Base-by-base conservation (phyloP, 345 rosid species). In the Brassica rapa region DNA sequence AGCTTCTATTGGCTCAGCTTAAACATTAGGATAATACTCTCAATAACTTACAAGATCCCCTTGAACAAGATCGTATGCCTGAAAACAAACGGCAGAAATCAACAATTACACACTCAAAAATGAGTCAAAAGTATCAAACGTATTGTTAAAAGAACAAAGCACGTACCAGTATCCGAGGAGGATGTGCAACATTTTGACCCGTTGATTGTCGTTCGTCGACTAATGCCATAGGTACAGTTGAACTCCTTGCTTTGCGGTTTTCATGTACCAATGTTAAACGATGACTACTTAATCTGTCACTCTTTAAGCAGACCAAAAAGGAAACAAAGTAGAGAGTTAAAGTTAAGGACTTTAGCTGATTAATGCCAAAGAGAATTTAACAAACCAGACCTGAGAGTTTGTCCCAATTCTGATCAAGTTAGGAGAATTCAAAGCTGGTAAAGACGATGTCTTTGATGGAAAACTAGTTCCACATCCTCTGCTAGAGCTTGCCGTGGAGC, bases 61-160 rank as follows among this genome's bases (percentile, higher is more conserved):
- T 86, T 92, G 98, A 82, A 94, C 89, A 80, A 94, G 93, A 75
- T 92, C 97, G 68, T 89, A 89, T 4, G 91, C 97, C 97, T 92
- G 89, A 84, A 87, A 84, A 55, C 24, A 80, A 68, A 61, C 29
- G 15, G 2, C 63, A 65, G 29, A 71, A 30, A 68, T 16, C 53
- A 77, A 76, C 15, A 43, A 43, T 2, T 51, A 63, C 64, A 35
- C 73, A 46, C 10, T 5, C 16, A 8, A 63, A 77, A 70, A 70
- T 15, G 53, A 2, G 9, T 57, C 14, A 2, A 68, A 24, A 19
- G 79, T 24, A 11, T 67, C 29, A 59, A 78, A 14, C 21, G 32
- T 57, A 21, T n/a, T 8, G 6, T 14, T 33, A 24, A 32, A 4
- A 72, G 39, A 73, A 56, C 37, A 63, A 46, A 60, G 8, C n/a